Evolutionary conservation across 345 rosid species (phyloP), one percentile per base, ranked within the genome.

Genomic region (Melaleuca alternifolia): DNA sequence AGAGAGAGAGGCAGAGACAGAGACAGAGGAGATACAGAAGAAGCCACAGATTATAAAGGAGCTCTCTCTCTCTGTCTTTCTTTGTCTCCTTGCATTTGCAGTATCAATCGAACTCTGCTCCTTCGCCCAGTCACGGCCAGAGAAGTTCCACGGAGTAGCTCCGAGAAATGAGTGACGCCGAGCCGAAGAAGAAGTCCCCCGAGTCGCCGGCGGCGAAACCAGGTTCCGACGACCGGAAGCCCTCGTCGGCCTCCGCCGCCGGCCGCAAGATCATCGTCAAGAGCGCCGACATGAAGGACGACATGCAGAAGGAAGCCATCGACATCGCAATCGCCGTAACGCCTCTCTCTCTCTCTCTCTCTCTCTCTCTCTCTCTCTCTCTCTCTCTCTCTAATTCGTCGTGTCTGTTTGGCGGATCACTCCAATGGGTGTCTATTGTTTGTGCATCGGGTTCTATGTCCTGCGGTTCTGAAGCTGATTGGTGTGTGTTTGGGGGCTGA

Each of bases 231-330:
- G 96, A 94, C 54, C 91, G 94, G 88, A 93, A 92, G 90, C 87
- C 90, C 56, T 88, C 90, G 48, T 86, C 91, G 81, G 90, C 91
- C 21, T 46, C 91, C 84, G 89, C 95, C 18, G 77, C 87, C 30
- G 90, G 91, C 50, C 96, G 92, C 88, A 92, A 91, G 91, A 89
- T 94, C 90, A 85, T 91, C 88, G 91, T 97, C 88, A 96, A 95
- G 92, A 97, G 96, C 91, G 98, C 99, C 87, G 99, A 97, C 91
- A 97, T 97, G 99, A 97, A 95, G 90, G 99, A 96, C 0, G 98
- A 95, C 87, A 90, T 95, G 98, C 99, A 97, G 91, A 94, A 92
- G 62, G 99, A 97, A 51, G 99, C 98, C 51, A 87, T 96, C 84
- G 96, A 95, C 15, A 94, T 97, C 86, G 96, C 99, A 86, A 88